These are phyloP conservation scores for Blastobotrys apis DNA, from an alignment of 1,139 yeast species.

Conservation along the genomic window DNA sequence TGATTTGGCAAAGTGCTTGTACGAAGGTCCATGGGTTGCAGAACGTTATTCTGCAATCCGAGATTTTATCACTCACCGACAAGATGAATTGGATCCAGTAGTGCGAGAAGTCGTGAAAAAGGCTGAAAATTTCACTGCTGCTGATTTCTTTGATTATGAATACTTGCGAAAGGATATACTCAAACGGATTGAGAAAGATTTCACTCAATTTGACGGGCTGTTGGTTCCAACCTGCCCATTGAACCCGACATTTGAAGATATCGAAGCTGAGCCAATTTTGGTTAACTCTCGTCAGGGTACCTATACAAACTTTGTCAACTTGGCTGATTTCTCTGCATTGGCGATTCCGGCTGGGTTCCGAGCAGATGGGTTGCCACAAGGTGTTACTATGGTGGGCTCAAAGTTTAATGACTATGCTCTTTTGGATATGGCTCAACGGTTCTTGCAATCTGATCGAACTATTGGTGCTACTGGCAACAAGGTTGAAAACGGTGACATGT, in stretches of 20 bases:
- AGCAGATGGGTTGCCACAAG: slow-evolving; percentile 81
- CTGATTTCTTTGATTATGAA: slow-evolving; percentile 77
- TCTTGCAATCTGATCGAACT: slow-evolving; percentile 49
- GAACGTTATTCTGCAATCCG: slow-evolving; percentile 84
- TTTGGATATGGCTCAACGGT: slow-evolving; percentile 73
- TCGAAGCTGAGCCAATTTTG: slow-evolving; percentile 71
- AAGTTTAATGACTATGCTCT: slow-evolving; percentile 87
- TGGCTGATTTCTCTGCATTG: slow-evolving; percentile 88
- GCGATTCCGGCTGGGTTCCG: slow-evolving; percentile 89
- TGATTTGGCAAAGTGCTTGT: slow-evolving; percentile 80
- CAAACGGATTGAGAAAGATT: slow-evolving; percentile 54
- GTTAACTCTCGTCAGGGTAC: slow-evolving; percentile 91
- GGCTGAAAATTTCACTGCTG: slow-evolving; percentile 75
- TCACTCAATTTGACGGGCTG: slow-evolving; percentile 63
- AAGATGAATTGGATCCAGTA: slow-evolving; percentile 72
- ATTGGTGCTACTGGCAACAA: slow-evolving; percentile 42
- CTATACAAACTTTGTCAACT: slow-evolving; percentile 91
- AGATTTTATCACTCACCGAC: slow-evolving; percentile 66
- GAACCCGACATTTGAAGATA: slow-evolving; percentile 72
- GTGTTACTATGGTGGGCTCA: slow-evolving; percentile 76
- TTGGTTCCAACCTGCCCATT: slow-evolving; percentile 93
- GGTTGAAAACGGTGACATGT: slow-evolving; percentile 39
- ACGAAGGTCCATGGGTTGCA: slow-evolving; percentile 99
- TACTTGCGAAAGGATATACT: slow-evolving; percentile 75
- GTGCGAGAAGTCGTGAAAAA: slow-evolving; percentile 72